phyloP scores from a whole-genome alignment of 2,329 filamentous ascomycete species.

The Colletotrichum somersetense region DNA sequence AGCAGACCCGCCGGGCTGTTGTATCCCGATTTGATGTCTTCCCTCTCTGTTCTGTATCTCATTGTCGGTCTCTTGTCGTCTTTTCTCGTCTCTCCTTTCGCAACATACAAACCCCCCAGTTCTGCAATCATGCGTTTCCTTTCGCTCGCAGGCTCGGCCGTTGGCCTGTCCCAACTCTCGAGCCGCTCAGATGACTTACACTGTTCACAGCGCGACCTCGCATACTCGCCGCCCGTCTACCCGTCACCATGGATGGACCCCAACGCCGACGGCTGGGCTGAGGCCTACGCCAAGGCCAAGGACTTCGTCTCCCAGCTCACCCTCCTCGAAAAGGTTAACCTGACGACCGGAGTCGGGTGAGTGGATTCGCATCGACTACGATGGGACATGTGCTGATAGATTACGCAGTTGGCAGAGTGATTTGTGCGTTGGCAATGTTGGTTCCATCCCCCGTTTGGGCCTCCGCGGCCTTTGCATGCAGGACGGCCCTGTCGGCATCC shows the following conservation, averaged over 20 bases:
- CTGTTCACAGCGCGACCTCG: constrained; percentile 46
- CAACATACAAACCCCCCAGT: background rate
- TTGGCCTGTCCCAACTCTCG: background rate
- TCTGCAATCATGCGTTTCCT: background rate
- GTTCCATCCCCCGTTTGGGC: constrained; percentile 76
- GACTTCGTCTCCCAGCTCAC: constrained; percentile 87
- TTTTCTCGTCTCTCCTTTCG: background rate
- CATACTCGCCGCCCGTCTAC: constrained; percentile 73
- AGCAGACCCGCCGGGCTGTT: background rate
- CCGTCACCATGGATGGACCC: constrained; percentile 90
- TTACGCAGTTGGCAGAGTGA: constrained; percentile 71
- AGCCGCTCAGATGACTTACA: constrained; percentile 4
- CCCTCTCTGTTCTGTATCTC: background rate
- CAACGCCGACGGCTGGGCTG: constrained; percentile 77
- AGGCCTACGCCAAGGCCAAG: constrained; percentile 80
- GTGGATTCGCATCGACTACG: constrained; percentile 48
- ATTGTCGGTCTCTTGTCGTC: background rate
- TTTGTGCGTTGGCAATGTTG: constrained; percentile 82
- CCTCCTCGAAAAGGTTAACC: constrained; percentile 89
- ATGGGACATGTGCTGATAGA: constrained; percentile 46
- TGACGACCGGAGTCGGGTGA: constrained; percentile 91
- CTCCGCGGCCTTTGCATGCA: constrained; percentile 85
- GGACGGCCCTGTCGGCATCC: constrained; percentile 85
- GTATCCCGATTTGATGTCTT: background rate
- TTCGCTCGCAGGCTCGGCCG: background rate